Conservation (phyloP, 306 rosid genomes). For the Amphicarpaea edgeworthii region DNA sequence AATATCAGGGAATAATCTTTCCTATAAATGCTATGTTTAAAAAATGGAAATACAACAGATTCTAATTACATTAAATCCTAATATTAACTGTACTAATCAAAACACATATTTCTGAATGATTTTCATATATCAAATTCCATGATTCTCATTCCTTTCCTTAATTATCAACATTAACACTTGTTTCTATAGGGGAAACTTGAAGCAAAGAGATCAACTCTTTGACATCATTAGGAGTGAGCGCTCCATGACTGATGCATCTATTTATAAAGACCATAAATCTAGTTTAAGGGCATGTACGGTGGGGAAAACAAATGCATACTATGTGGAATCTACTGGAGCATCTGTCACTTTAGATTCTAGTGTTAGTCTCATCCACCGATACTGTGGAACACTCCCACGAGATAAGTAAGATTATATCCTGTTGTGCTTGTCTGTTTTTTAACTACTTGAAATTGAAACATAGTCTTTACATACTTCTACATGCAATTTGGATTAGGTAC, state of each 20-base stretch:
- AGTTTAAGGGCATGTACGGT: constrained; percentile 46
- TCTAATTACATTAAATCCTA: neutral
- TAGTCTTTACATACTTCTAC: constrained; percentile 9
- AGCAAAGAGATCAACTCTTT: constrained; percentile 78
- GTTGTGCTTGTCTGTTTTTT: constrained; percentile 25
- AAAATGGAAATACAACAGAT: neutral
- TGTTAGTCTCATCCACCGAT: constrained; percentile 62
- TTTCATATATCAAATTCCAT: neutral
- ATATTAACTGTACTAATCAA: neutral
- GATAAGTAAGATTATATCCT: constrained; percentile 64
- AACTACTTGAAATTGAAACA: constrained; percentile 40
- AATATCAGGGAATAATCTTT: neutral
- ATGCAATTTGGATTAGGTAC: constrained; percentile 60
- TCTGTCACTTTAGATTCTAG: constrained; percentile 77
- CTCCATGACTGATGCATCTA: constrained; percentile 72
- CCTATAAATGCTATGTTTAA: neutral
- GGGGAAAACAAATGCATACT: constrained; percentile 54
- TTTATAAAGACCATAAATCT: constrained; percentile 58
- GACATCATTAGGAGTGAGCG: constrained; percentile 80
- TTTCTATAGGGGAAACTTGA: constrained; percentile 73
- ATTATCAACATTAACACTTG: neutral
- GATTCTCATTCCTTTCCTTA: neutral
- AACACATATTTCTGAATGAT: neutral
- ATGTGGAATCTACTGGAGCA: constrained; percentile 81
- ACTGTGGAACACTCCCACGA: constrained; percentile 75